phyloP scores from a whole-genome alignment of 257 asterid species.

The Solanum medicagineum region DNA sequence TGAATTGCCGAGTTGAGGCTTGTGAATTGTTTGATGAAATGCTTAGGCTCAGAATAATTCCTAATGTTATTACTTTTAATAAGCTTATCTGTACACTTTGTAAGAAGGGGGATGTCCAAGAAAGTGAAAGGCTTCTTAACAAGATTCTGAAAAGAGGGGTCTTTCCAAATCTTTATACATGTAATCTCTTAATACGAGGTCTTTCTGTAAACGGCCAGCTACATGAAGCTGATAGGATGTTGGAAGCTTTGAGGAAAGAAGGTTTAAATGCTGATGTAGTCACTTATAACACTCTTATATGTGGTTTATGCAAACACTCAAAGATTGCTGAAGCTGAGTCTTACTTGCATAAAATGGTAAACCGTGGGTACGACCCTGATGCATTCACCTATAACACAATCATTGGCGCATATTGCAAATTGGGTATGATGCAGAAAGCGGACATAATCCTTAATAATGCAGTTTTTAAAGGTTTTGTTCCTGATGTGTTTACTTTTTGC shows the following conservation, averaged over 20 bases:
- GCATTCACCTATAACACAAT: constrained; percentile 72
- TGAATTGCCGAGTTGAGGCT: constrained; percentile 33
- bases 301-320: constrained; percentile 77
- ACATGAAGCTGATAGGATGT: constrained; percentile 53
- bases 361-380: constrained; percentile 62
- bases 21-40: constrained; percentile 56
- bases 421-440: constrained; percentile 50
- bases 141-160: constrained; percentile 77
- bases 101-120: constrained; percentile 59
- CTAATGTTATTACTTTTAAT: constrained; percentile 58
- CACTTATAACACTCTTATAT: constrained; percentile 68
- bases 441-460: constrained; percentile 59
- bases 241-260: constrained; percentile 25
- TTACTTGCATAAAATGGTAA: constrained; percentile 71
- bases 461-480: constrained; percentile 57
- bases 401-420: constrained; percentile 71
- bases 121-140: constrained; percentile 60
- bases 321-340: constrained; percentile 65
- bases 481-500: constrained; percentile 75
- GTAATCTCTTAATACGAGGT: constrained; percentile 75
- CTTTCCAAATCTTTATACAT: constrained; percentile 60
- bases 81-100: constrained; percentile 64
- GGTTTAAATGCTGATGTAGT: constrained; percentile 68
- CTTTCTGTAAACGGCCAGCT: constrained; percentile 59
- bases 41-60: constrained; percentile 53